A percentile compares a stretch with the other conserved stretches of the same genome.
Conservation (phyloP, 352 stramenopile species). For the Globisporangium spiculum region DNA sequence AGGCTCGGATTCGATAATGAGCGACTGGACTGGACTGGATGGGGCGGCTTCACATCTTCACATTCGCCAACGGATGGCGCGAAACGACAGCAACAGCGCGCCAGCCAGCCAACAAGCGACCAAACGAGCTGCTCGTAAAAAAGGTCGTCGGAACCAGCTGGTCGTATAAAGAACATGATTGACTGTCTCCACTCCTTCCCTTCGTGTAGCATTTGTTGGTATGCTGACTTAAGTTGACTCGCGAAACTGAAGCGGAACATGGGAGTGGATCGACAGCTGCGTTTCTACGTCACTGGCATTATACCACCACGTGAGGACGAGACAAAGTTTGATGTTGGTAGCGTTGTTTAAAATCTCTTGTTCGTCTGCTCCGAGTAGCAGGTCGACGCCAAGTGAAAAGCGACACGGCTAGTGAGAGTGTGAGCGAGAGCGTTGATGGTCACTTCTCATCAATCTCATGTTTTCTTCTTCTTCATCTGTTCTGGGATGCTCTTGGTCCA, state of each 20-base stretch:
- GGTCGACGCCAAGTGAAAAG: too few species aligned
- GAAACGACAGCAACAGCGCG: constrained; percentile 11
- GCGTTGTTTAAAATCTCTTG: neutral
- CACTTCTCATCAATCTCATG: neutral
- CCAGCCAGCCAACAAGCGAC: neutral
- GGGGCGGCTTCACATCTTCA: neutral
- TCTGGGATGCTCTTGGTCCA: neutral
- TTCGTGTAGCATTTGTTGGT: too few species aligned
- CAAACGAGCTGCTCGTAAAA: neutral
- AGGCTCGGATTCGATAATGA: constrained; percentile 13
- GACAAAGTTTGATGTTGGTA: too few species aligned
- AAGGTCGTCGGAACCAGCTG: neutral
- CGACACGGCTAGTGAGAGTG: neutral
- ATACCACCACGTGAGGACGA: too few species aligned
- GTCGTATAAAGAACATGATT: too few species aligned
- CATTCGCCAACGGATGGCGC: constrained; percentile 5
- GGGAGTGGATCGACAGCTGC: too few species aligned
- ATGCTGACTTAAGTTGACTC: too few species aligned
- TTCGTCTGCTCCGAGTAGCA: too few species aligned
- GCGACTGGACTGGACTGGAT: neutral
- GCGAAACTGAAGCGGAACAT: too few species aligned
- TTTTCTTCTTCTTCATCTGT: neutral
- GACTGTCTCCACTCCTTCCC: too few species aligned
- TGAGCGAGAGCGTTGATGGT: neutral
- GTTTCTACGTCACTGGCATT: too few species aligned